Evolutionary conservation across 257 asterid genomes (phyloP), one percentile per base, ranked within the genome.

Genomic region (Rehmannia glutinosa): DNA sequence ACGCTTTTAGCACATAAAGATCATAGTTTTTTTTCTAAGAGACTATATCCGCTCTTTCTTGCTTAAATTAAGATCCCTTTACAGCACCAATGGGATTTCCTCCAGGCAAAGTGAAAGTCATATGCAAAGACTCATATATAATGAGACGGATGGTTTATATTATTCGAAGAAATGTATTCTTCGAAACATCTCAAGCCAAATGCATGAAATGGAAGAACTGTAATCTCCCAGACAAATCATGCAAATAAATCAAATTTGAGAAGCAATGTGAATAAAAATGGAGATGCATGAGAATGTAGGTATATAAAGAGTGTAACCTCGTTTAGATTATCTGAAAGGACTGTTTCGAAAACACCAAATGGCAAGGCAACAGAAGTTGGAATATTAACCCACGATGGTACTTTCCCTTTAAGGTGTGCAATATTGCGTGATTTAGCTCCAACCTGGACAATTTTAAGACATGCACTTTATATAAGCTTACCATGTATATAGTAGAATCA

Each of bases 401-500:
- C 85, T 82, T 84, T 88, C 78, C 95, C 97, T 73, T 83, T 81
- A 13, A 94, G 84, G 82, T 88, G 45, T 35, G 96, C 97, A 64
- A 91, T 94, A 80, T 94, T 94, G 71, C 99, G 99, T 21, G 99
- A 94, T 81, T 94, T 94, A 68, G 99, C 98, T 80, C 99, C 99
- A 79, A 94, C 99, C 99, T 92, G 82, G 74, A 74, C 54, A 76
- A 52, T 69, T 70, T 45, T 2, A 53, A 55, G 75, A 25, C 45
- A 25, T 55, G 58, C 53, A 73, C 62, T 66, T 74, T 24, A 19
- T 47, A 55, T 27, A 64, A 59, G 67, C 45, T 56, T 11, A n/a
- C 17, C 65, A 75, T 41, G 61, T 25, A 20, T 24, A 49, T 9
- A 53, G 35, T 21, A 15, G 23, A 58, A 71, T 43, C 58, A 28